Evolutionary conservation across 78 protist genomes (phyloP), one percentile per base, ranked within the genome.

Genomic region (Reticulomyxa filosa): DNA sequence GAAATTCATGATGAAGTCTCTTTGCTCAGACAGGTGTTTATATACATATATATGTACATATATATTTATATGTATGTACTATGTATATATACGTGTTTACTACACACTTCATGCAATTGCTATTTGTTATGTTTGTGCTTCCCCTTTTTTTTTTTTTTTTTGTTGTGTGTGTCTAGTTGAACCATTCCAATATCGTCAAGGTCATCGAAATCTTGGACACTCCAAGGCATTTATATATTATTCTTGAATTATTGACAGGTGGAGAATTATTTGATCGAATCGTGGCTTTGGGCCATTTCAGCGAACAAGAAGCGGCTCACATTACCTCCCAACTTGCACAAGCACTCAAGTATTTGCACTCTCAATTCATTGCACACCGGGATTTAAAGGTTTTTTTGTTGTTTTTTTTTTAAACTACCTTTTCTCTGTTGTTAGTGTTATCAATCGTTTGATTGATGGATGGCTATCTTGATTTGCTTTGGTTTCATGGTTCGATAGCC

Each of bases 261-360:
- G 74, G 74, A 3, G 74, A 69, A 29, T 46, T 70, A 32, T 70
- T 70, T 34, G 74, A 57, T 38, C 53, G 70, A 30, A 70, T 70
- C n/a, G 46, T 59, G 5, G 61, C 13, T 3, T 51, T 46, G 67
- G 50, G 46, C 0, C 3, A 11, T 29, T 70, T 38, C 59, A 38
- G 57, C 4, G 74, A 70, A 57, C 0, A 2, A 6, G 67, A 70
- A 2, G 66, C 74, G 29, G 32, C 48, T 25, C 35, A 10, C 23
- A 32, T 57, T 38, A 10, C 46, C 35, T 2, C 10, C 2, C 13
- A 11, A 3, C 3, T 70, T 23, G 42, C 2, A 13, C 0, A 2
- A 11, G 74, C 63, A 4, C 67, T 70, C 11, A 26, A 57, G 38
- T 57, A 69, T 59, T 25, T 69, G n/a, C 74, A 69, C 57, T 2